phyloP scores from a whole-genome alignment of 768 basidiomycete species.

The Dendrothele bispora region DNA sequence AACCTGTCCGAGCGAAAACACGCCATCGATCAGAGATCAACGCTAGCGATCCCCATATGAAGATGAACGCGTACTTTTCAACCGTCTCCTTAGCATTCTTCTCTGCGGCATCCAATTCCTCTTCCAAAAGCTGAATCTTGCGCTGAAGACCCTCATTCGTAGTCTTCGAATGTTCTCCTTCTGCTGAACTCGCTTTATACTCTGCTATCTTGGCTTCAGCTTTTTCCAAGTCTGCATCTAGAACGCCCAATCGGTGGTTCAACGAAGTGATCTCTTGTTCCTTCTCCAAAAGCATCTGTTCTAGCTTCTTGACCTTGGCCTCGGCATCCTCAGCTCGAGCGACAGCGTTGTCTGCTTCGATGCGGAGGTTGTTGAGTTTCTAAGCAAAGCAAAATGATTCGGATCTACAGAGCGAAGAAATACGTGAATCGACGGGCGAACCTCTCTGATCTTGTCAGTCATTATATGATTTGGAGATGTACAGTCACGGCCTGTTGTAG shows the following conservation, averaged over 20 bases:
- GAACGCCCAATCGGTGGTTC: slow-evolving; percentile 60
- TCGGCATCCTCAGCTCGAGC: slow-evolving; percentile 88
- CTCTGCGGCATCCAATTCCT: slow-evolving; percentile 94
- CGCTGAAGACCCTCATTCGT: slow-evolving; percentile 72
- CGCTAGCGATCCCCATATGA: slow-evolving; percentile 1
- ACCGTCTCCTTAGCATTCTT: slow-evolving; percentile 96
- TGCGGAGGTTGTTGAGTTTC: slow-evolving; percentile 78
- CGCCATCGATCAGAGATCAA: slow-evolving; percentile 18
- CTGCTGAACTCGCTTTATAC: slow-evolving; percentile 62
- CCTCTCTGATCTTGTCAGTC: slow-evolving; percentile 57
- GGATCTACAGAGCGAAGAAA: neutral
- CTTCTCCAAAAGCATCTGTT: slow-evolving; percentile 72
- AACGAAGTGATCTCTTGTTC: slow-evolving; percentile 89
- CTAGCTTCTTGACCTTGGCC: slow-evolving; percentile 72
- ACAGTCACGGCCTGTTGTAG: too few relatives aligned
- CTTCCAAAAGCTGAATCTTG: slow-evolving; percentile 91
- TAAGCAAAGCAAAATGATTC: slow-evolving; percentile 23
- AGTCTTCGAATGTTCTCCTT: slow-evolving; percentile 68
- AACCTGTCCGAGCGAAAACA: slow-evolving; percentile 57
- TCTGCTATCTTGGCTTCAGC: slow-evolving; percentile 64
- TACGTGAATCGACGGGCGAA: slow-evolving; percentile 18
- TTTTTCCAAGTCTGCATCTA: slow-evolving; percentile 72
- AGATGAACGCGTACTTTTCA: slow-evolving; percentile 74
- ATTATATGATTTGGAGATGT: too few relatives aligned
- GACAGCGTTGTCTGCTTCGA: slow-evolving; percentile 81